Evolutionary conservation across 1,284 basidiomycete genomes (phyloP), one percentile per base, ranked within the genome.

Genomic region (Polyporus tsugae): DNA sequence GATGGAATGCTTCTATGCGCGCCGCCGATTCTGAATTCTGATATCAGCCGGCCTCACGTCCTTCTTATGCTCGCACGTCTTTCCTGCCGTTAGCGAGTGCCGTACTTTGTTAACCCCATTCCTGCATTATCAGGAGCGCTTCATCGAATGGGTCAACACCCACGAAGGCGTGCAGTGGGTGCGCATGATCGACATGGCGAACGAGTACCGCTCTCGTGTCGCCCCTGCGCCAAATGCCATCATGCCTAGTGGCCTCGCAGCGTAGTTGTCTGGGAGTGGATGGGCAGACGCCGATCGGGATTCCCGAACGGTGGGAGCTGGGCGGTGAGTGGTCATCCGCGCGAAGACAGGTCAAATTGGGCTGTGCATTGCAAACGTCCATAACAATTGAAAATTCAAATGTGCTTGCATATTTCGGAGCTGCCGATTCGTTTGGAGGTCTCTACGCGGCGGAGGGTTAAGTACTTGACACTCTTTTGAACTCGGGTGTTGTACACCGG

Each of bases 121-220:
- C 33, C 39, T 10, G 39, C 5, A 33, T 13, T 64, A 89, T n/a
- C 63, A 89, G 85, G 91, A 93, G 77, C 85, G 89, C 55, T 92
- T 93, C 77, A 92, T 94, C 72, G 87, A 91, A 72, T 93, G 91
- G 90, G 83, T 94, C 64, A 92, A 93, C 75, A 87, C 85, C 1
- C 91, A 93, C 76, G 86, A 89, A 41, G 86, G 87, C 62, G 87
- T 94, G 2, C 85, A 91, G 67, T 94, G 90, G 89, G 89, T 90
- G 11, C 87, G 89, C 17, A 88, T 93, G 87, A 84, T 86, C 65
- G 86, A 90, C 66, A 89, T 90, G 86, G 84, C 86, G n/a, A 78
- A 81, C 39, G 87, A 88, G 55, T 89, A 89, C 67, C 73, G 80
- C 39, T 66, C 66, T 25, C 75, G 76, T 46, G 71, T 71, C 29